These are phyloP conservation scores for Syncephalastrum racemosum DNA, from an alignment of 371 early-diverging fungal genomes.

Conservation along the genomic window DNA sequence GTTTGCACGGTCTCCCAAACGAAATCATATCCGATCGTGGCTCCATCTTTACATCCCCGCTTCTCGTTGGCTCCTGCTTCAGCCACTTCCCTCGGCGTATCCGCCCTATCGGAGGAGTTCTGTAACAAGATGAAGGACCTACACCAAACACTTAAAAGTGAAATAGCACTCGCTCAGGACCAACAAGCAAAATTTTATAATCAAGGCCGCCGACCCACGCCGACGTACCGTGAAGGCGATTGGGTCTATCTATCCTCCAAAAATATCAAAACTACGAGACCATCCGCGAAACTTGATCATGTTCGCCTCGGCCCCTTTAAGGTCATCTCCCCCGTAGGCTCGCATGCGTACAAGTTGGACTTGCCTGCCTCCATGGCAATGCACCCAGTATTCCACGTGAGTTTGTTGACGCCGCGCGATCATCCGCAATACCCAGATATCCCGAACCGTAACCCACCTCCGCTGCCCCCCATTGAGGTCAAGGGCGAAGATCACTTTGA, in stretches of 20 bases:
- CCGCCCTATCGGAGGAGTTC: too few species aligned
- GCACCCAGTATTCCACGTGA: conserved; percentile 40
- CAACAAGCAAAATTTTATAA: conserved; percentile 12
- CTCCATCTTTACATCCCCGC: conserved; percentile 34
- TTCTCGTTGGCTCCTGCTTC: conserved; percentile 25
- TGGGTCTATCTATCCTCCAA: conserved; percentile 23
- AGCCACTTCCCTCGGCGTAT: not conserved
- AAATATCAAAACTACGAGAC: conserved; percentile 22
- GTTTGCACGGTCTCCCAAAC: conserved; percentile 39
- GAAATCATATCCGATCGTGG: conserved; percentile 49
- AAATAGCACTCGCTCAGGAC: conserved; percentile 11
- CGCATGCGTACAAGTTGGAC: conserved; percentile 22
- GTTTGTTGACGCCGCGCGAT: conserved; percentile 37
- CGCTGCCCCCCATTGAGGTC: conserved; percentile 27
- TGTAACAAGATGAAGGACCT: not conserved
- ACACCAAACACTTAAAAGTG: conserved; percentile 4
- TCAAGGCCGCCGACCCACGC: conserved; percentile 11
- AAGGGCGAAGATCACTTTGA: conserved; percentile 34
- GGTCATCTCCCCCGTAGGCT: conserved; percentile 17
- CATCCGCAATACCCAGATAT: conserved; percentile 13
- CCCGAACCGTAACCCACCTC: conserved; percentile 15
- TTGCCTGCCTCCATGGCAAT: conserved; percentile 23
- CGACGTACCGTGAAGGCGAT: conserved; percentile 21
- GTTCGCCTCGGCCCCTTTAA: conserved; percentile 28
- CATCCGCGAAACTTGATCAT: conserved; percentile 27